Percentiles rank a stretch among this genome's conserved stretches.
Conservation (phyloP, 2,329 filamentous ascomycete genomes). For the Ophiocordyceps australis region DNA sequence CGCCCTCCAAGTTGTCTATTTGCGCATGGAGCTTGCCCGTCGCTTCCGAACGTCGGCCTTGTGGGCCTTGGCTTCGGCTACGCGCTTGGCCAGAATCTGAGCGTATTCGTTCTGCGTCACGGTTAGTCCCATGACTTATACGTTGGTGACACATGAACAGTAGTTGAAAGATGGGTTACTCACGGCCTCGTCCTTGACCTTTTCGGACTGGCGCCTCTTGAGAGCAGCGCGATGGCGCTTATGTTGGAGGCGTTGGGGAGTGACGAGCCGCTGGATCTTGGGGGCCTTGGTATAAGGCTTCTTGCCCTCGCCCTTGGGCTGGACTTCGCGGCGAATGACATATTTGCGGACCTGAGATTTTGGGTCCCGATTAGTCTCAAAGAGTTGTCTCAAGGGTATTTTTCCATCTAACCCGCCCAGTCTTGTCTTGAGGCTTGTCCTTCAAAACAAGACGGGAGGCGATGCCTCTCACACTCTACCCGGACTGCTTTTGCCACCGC, state of each 20-base stretch:
- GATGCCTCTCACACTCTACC: conserved; percentile 40
- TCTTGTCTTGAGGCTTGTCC: no score
- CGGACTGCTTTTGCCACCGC: conserved; percentile 22
- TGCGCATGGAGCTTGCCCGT: conserved; percentile 86
- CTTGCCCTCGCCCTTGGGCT: conserved; percentile 95
- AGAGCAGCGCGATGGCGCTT: conserved; percentile 96
- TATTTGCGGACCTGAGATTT: conserved; percentile 80
- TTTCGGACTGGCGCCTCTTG: conserved; percentile 95
- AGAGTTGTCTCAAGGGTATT: no score
- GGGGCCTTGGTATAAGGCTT: conserved; percentile 99
- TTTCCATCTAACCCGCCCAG: no score
- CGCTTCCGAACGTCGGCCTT: conserved; percentile 93
- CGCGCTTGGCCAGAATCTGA: conserved; percentile 89
- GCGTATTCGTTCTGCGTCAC: conserved; percentile 92
- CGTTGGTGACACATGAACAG: no score
- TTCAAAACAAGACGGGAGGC: no score
- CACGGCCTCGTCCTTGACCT: conserved; percentile 98
- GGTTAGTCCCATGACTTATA: no score
- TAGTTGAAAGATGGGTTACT: conserved; percentile 19
- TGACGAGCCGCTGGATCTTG: conserved; percentile 99
- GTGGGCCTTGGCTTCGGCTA: conserved; percentile 85
- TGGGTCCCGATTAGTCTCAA: conserved; percentile 19
- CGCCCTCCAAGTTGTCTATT: no score
- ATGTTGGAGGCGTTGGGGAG: conserved; percentile 98
- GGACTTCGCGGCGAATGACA: conserved; percentile 96